Base-by-base conservation (phyloP, 1,284 basidiomycete genomes). In the Porogramme epimiltina region DNA sequence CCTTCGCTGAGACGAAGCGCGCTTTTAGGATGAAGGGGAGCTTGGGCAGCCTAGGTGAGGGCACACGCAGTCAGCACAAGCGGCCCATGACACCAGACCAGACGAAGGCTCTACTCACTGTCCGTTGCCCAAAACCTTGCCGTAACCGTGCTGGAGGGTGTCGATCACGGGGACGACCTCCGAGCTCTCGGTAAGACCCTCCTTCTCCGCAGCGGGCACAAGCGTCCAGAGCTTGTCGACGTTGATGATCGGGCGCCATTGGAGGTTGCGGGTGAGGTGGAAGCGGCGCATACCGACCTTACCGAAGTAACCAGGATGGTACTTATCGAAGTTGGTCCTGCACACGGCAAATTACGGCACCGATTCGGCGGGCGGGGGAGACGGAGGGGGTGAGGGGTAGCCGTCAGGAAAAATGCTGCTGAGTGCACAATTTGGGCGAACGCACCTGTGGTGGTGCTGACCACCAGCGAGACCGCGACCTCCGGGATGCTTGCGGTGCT, bases 401-500 rank as follows among this genome's bases (percentile, higher is more conserved):
- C 26, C 15, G 13, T 18, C 19, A 24, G 28, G 28, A 41, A 28
- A 2, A 38, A 22, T 41, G 33, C 20, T 31, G 9, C 8, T 31
- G 28, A 31, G 28, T 8, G 28, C 8, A 31, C 28, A 31, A 15
- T 8, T 15, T 31, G 8, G 28, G 28, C 28, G 40, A 26, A 80
- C 87, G 66, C 68, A 91, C 89, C 96, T 83, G 89, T 99, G 97
- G 84, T 99, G 96, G 81, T 98, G 96, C 79, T 89, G 84, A 87
- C 97, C 96, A 95, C 96, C 97, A 80, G 96, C 96, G 70, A 98
- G 91, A 98, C 96, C 96, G 78, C 96, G 93, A 93, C 96, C 96
- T 82, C 96, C 96, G 57, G 97, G 97, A 73, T 97, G 95, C 79
- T 99, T 98, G 77, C 96, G 91, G 88, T 99, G 96, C 87, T 99